These are phyloP conservation scores for Centrapalus pauciflorus DNA, from an alignment of 129 eudicot species.

Conservation along the genomic window DNA sequence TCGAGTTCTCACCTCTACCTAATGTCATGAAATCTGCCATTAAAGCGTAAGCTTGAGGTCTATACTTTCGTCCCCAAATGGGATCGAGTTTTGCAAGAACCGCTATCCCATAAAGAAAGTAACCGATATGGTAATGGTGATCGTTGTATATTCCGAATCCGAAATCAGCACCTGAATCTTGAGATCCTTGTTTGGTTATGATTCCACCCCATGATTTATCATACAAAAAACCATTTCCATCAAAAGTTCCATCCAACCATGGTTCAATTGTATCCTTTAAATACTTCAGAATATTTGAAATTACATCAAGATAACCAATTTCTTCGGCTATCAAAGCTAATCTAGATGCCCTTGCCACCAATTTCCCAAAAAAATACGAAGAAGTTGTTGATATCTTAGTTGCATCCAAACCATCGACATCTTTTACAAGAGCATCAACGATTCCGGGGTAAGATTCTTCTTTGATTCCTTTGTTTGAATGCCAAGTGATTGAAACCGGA, in stretches of 20 bases:
- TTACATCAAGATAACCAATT: conserved; percentile 46
- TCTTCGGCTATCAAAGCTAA: conserved; percentile 88
- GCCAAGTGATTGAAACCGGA: conserved; percentile 90
- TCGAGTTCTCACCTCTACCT: conserved; percentile 40
- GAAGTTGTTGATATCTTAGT: conserved; percentile 52
- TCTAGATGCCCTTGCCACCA: conserved; percentile 85
- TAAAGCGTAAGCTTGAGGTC: conserved; percentile 70
- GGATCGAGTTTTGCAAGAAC: conserved; percentile 78
- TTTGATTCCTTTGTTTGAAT: conserved; percentile 62
- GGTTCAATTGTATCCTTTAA: conserved; percentile 80
- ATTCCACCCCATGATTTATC: conserved; percentile 90
- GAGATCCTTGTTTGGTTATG: conserved; percentile 67
- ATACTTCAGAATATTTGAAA: conserved; percentile 52
- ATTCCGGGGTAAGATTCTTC: conserved; percentile 56
- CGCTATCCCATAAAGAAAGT: conserved; percentile 76
- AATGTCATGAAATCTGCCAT: conserved; percentile 87
- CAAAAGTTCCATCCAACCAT: conserved; percentile 81
- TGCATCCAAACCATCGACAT: conserved; percentile 54
- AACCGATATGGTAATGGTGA: conserved; percentile 86
- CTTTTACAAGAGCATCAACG: conserved; percentile 47
- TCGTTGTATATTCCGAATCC: conserved; percentile 86
- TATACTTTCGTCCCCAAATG: conserved; percentile 76
- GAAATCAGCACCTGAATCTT: conserved; percentile 77
- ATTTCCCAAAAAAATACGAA: conserved; percentile 75
- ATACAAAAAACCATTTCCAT: conserved; percentile 68